Base-by-base conservation (phyloP, 2,329 filamentous ascomycete species). In the Cladosporium cucumerinum region DNA sequence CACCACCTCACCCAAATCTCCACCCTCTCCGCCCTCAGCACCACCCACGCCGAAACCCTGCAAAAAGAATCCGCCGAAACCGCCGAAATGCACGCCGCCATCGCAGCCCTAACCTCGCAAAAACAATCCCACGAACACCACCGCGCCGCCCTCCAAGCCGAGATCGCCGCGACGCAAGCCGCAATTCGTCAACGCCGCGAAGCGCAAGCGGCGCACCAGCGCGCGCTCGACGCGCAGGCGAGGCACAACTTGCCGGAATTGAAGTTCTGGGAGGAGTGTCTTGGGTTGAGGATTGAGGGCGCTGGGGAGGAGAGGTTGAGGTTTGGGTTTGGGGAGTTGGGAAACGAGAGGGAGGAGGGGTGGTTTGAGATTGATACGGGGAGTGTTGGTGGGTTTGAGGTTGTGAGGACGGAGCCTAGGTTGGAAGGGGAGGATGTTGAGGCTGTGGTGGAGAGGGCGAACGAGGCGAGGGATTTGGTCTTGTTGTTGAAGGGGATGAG, bases 251-350 rank as follows among this genome's bases (percentile, higher is more conserved):
- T 91, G 51, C 95, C 95, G 0, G 95, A 99, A 80, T 84, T 99
- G 54, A 91, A 93, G 70, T 98, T 98, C 76, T 99, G 95, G 95
- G 91, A 96, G 76, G 90, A 89, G 63, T 95, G 94, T 75, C 82
- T 99, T 66, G 93, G 94, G 65, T 78, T 98, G 75, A 84, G 90
- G 66, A 96, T 99, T 73, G 94, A 98, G 75, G 94, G 94, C 1
- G 91, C 91, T 0, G 74, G 74, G 5, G 68, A 71, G 18, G 88
- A 91, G 68, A 93, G 91, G 28, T 82, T 99, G 71, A 94, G 94
- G 78, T 97, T 99, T 76, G 86, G 95, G 2, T 99, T 92, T 75
- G 90, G 87, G 30, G 91, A 96, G 76, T 82, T 98, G 54, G 88
- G 96, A 80, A 86, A 95, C 74, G 93, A 91, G 89, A 91, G 93